Percentiles rank a stretch among this genome's conserved stretches.
These are phyloP conservation scores for Blastobotrys niveus DNA, from an alignment of 1,139 yeast genomes.

Conservation along the genomic window DNA sequence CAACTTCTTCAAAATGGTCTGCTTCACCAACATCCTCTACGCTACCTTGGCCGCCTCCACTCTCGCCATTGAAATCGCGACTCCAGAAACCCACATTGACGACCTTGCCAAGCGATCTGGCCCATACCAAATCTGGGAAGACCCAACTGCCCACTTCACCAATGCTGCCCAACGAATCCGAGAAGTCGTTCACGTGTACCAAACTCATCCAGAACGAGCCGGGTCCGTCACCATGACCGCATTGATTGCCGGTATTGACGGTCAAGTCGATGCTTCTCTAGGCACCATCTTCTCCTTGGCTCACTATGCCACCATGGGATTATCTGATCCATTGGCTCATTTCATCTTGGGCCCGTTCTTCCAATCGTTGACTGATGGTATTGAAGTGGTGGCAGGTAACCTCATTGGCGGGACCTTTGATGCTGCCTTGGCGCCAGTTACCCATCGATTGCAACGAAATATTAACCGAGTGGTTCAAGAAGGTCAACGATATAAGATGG, in stretches of 20 bases:
- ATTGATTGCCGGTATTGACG: constrained; percentile 30
- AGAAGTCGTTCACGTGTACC: constrained; percentile 19
- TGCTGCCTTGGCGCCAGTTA: constrained; percentile 13
- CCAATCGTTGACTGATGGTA: constrained; percentile 33
- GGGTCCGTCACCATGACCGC: constrained; percentile 25
- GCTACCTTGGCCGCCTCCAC: constrained; percentile 4
- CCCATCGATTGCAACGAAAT: constrained; percentile 13
- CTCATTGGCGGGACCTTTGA: constrained; percentile 21
- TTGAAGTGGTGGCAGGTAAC: constrained; percentile 29
- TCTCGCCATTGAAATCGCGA: constrained; percentile 1
- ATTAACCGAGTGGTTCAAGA: constrained; percentile 16
- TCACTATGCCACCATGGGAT: constrained; percentile 26
- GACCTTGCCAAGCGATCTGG: constrained; percentile 3
- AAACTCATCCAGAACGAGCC: constrained; percentile 24
- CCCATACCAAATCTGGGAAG: constrained; percentile 9
- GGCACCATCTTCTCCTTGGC: constrained; percentile 25
- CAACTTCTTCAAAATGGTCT: constrained; percentile 9
- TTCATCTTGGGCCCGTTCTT: constrained; percentile 30
- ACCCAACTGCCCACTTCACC: constrained; percentile 11
- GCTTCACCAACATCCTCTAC: constrained; percentile 2
- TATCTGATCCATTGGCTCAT: constrained; percentile 25
- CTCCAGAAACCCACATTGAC: constrained; percentile 1
- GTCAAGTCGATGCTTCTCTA: constrained; percentile 31
- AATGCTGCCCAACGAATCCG: constrained; percentile 25
- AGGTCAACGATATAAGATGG: constrained; percentile 18